Percentiles rank a stretch among this genome's conserved stretches.
These are phyloP conservation scores for Globisporangium nunn DNA, from an alignment of 352 stramenopile species.

Conservation along the genomic window DNA sequence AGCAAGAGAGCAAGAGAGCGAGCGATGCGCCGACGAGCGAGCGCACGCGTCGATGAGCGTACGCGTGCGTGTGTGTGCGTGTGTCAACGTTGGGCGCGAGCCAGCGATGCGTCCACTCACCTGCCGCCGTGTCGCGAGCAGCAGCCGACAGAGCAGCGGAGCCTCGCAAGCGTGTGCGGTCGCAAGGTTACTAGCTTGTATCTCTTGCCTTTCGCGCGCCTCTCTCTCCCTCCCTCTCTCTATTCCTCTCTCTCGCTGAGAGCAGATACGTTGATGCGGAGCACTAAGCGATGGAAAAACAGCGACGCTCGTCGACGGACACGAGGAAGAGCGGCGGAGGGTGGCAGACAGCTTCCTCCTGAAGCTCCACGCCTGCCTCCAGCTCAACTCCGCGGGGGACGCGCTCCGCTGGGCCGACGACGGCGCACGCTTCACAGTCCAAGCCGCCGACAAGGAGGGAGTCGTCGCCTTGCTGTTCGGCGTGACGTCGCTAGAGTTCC, in stretches of 20 bases:
- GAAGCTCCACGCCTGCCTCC: constrained; percentile 7
- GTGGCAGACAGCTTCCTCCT: constrained; percentile 1
- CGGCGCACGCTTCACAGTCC: constrained; percentile 3
- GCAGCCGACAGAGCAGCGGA: background rate
- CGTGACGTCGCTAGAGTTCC: background rate
- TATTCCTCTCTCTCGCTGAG: too few relatives aligned
- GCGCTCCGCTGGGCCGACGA: constrained; percentile 3
- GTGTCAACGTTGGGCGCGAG: too few relatives aligned
- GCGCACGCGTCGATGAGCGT: background rate
- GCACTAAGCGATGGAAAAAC: background rate
- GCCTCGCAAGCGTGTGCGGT: background rate
- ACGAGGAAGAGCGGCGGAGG: background rate
- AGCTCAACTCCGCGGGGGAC: background rate
- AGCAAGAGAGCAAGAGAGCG: too few relatives aligned
- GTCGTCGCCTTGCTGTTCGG: constrained; percentile 2
- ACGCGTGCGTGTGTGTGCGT: background rate
- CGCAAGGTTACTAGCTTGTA: background rate
- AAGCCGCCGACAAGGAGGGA: background rate
- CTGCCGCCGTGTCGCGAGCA: background rate
- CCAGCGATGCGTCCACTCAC: too few relatives aligned
- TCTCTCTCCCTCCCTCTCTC: too few relatives aligned
- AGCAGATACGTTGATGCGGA: background rate
- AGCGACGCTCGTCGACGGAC: background rate
- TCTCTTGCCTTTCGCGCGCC: too few relatives aligned
- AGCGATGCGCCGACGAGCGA: constrained; percentile 4